phyloP scores from a whole-genome alignment of 148 eudicot genomes.

The Fagopyrum homotropicum region DNA sequence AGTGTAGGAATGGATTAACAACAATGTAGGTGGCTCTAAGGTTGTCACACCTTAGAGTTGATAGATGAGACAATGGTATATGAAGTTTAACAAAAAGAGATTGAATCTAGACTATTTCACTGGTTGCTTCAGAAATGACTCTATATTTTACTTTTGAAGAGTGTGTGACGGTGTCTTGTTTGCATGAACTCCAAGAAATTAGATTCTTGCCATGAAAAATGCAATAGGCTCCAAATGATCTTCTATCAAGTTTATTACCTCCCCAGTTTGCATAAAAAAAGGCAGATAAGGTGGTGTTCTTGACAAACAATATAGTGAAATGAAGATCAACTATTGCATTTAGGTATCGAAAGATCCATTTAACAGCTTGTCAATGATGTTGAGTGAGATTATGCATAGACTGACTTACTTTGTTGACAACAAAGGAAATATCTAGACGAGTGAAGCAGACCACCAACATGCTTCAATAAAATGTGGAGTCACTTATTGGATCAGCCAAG shows the following conservation, averaged over 20 bases:
- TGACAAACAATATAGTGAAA: not conserved
- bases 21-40: not conserved
- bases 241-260: not conserved
- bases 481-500: not conserved
- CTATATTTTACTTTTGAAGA: not conserved
- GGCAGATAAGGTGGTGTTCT: not conserved
- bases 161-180: not conserved
- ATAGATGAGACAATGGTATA: not conserved
- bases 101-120: not conserved
- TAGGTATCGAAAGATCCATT: not conserved
- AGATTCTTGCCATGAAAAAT: not conserved
- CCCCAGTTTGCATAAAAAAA: not conserved
- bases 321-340: not conserved
- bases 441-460: conserved; percentile 6
- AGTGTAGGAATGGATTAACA: not conserved
- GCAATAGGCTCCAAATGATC: not conserved
- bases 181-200: not conserved
- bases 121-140: not conserved
- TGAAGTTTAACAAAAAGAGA: not conserved
- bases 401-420: not conserved
- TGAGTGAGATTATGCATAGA: not conserved
- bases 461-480: not conserved
- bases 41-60: not conserved
- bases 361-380: not conserved
- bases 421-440: not conserved